Percentiles rank a stretch among this genome's conserved stretches.
Conservation (phyloP, 192 early-diverging fungal species). For the Hyaloraphidium curvatum region DNA sequence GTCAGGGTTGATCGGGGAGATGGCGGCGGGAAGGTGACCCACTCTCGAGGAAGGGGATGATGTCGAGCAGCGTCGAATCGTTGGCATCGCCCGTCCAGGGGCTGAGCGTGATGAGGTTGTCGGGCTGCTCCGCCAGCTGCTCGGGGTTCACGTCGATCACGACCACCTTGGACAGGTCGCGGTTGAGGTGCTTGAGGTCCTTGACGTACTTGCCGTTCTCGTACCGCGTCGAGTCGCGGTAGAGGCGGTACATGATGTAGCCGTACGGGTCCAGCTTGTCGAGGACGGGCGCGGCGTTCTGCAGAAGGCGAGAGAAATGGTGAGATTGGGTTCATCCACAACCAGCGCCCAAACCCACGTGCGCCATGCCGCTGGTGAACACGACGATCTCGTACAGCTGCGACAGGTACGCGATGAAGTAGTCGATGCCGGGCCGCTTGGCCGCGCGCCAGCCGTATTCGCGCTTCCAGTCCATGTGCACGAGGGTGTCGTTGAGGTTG, state of each 20-base stretch:
- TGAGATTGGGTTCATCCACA: conserved; percentile 2
- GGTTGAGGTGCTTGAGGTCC: conserved; percentile 81
- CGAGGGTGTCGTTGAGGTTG: conserved; percentile 83
- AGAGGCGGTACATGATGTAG: conserved; percentile 69
- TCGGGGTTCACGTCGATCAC: conserved; percentile 80
- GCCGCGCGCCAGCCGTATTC: conserved; percentile 92
- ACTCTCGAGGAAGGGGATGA: conserved; percentile 86
- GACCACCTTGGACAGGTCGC: conserved; percentile 82
- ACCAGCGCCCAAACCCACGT: conserved; percentile 26
- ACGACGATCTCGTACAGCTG: conserved; percentile 91
- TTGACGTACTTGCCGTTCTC: conserved; percentile 62
- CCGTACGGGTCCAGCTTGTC: conserved; percentile 80
- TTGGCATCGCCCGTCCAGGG: conserved; percentile 67
- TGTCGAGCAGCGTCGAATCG: conserved; percentile 62
- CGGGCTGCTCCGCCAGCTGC: conserved; percentile 71
- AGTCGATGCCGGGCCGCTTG: conserved; percentile 86
- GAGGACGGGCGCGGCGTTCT: conserved; percentile 68
- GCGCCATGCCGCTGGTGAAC: conserved; percentile 70
- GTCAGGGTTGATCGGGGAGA: conserved; percentile 4
- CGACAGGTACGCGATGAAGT: conserved; percentile 77
- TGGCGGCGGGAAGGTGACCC: conserved; percentile 4
- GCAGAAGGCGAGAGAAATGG: not conserved
- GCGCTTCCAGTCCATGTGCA: conserved; percentile 89
- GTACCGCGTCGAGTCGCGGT: conserved; percentile 77
- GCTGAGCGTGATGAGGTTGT: conserved; percentile 68